Conservation (phyloP, 352 stramenopile genomes). For the Globisporangium mamillatum region DNA sequence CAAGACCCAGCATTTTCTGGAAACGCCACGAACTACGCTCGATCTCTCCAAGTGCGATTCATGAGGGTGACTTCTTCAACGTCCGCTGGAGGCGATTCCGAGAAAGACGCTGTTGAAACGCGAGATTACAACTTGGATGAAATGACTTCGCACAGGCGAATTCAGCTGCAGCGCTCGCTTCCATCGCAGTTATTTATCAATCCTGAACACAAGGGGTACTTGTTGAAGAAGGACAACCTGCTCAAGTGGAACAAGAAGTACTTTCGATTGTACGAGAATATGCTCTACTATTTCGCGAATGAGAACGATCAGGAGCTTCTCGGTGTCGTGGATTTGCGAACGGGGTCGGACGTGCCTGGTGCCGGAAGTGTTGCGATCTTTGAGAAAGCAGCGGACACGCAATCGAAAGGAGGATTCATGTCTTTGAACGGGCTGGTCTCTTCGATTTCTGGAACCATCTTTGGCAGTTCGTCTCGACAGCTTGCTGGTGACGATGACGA, state of each 20-base stretch:
- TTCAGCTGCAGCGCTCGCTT: conserved; percentile 81
- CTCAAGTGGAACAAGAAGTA: conserved; percentile 90
- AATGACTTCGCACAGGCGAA: conserved; percentile 76
- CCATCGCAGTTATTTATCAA: conserved; percentile 78
- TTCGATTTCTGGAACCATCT: conserved; percentile 76
- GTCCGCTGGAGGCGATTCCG: conserved; percentile 39
- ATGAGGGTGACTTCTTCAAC: conserved; percentile 85
- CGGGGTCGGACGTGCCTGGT: conserved; percentile 63
- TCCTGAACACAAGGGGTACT: conserved; percentile 73
- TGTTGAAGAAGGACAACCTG: conserved; percentile 87
- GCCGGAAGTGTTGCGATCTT: conserved; percentile 81
- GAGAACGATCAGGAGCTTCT: conserved; percentile 82
- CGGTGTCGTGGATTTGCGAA: conserved; percentile 77
- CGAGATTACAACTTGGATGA: conserved; percentile 87
- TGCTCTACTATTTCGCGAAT: conserved; percentile 88
- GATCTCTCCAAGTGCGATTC: conserved; percentile 82
- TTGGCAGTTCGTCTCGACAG: conserved; percentile 56
- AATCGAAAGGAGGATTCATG: conserved; percentile 61
- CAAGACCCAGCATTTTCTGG: conserved; percentile 67
- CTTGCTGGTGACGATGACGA: conserved; percentile 36
- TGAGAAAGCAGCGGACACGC: conserved; percentile 62
- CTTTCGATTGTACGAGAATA: conserved; percentile 84
- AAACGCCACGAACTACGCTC: conserved; percentile 52
- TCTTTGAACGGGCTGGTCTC: conserved; percentile 80
- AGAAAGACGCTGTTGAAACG: conserved; percentile 83